A percentile compares a stretch with the other conserved stretches of the same genome.
phyloP scores from a whole-genome alignment of 768 basidiomycete species.

The Boletus sensibilis region DNA sequence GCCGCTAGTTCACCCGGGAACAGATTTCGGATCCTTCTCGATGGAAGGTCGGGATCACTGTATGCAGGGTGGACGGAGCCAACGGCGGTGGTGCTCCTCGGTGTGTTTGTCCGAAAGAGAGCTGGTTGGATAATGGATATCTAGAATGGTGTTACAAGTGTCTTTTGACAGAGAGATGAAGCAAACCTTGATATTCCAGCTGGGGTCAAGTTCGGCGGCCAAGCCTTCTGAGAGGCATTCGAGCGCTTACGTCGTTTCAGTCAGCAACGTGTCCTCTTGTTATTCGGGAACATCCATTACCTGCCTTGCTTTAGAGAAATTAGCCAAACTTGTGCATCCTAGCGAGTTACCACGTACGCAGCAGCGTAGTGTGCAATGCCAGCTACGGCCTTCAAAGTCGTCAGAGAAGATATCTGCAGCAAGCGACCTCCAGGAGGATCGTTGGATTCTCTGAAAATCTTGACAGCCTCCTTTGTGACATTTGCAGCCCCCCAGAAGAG shows the following conservation, averaged over 20 bases:
- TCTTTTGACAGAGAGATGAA: background rate
- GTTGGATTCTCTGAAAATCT: conserved; percentile 39
- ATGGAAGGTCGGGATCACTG: conserved; percentile 15
- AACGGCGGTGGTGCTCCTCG: background rate
- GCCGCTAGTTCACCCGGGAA: conserved; percentile 9
- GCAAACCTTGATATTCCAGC: conserved; percentile 48
- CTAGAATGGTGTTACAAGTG: conserved; percentile 4
- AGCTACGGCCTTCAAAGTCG: conserved; percentile 22
- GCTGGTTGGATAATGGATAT: conserved; percentile 28
- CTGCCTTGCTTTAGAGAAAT: conserved; percentile 25
- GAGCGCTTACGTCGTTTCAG: conserved; percentile 28
- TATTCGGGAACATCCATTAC: conserved; percentile 6
- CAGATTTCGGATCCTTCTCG: conserved; percentile 11
- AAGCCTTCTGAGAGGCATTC: conserved; percentile 41
- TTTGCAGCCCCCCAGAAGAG: conserved; percentile 39
- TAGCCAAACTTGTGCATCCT: background rate
- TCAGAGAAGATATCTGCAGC: conserved; percentile 37
- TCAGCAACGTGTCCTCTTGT: background rate
- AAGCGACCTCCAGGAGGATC: conserved; percentile 39
- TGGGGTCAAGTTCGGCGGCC: conserved; percentile 41
- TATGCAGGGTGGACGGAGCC: conserved; percentile 24
- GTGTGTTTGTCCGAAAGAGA: conserved; percentile 18
- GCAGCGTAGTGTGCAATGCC: conserved; percentile 23
- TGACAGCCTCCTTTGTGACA: conserved; percentile 34
- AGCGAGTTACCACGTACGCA: conserved; percentile 20